These are phyloP conservation scores for Puccinia hordei DNA, from an alignment of 1,284 basidiomycete species.

Conservation along the genomic window DNA sequence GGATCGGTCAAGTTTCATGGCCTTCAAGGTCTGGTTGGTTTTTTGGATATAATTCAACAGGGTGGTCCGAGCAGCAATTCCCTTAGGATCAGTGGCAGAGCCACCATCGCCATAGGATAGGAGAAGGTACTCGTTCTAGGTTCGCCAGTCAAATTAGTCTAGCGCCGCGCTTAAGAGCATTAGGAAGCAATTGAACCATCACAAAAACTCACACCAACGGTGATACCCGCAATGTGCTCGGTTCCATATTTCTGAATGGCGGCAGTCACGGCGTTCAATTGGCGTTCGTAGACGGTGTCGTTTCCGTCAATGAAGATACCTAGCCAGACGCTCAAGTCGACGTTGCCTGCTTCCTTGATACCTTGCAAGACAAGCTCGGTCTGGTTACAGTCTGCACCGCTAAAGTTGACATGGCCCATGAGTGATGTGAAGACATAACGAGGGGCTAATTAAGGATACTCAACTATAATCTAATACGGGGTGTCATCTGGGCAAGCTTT, in stretches of 20 bases:
- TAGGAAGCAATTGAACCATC: too few species aligned
- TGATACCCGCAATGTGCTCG: slow-evolving; percentile 75
- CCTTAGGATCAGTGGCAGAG: slow-evolving; percentile 58
- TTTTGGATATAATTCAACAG: slow-evolving; percentile 48
- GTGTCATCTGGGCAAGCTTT: slow-evolving; percentile 61
- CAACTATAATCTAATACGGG: slow-evolving; percentile 56
- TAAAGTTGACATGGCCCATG: too few species aligned
- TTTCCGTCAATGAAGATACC: slow-evolving; percentile 75
- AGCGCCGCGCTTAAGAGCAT: slow-evolving; percentile 65
- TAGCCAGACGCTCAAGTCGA: slow-evolving; percentile 81
- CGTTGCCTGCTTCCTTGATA: slow-evolving; percentile 77
- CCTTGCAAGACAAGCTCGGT: slow-evolving; percentile 69
- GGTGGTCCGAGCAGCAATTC: slow-evolving; percentile 41
- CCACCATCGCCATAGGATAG: slow-evolving; percentile 66
- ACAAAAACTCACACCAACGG: slow-evolving; percentile 62
- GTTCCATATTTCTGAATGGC: slow-evolving; percentile 78
- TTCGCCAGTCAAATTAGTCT: slow-evolving; percentile 68
- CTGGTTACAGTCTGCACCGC: slow-evolving; percentile 64
- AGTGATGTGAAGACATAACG: slow-evolving; percentile 52
- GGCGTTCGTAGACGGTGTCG: slow-evolving; percentile 70
- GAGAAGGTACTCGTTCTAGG: slow-evolving; percentile 62
- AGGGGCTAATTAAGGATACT: slow-evolving; percentile 36
- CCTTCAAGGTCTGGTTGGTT: slow-evolving; percentile 64
- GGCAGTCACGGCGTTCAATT: slow-evolving; percentile 69
- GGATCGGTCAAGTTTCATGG: slow-evolving; percentile 61